Percentiles rank a stretch among this genome's conserved stretches.
phyloP scores from a whole-genome alignment of 495 filamentous ascomycete species.

The Parathielavia appendiculata region DNA sequence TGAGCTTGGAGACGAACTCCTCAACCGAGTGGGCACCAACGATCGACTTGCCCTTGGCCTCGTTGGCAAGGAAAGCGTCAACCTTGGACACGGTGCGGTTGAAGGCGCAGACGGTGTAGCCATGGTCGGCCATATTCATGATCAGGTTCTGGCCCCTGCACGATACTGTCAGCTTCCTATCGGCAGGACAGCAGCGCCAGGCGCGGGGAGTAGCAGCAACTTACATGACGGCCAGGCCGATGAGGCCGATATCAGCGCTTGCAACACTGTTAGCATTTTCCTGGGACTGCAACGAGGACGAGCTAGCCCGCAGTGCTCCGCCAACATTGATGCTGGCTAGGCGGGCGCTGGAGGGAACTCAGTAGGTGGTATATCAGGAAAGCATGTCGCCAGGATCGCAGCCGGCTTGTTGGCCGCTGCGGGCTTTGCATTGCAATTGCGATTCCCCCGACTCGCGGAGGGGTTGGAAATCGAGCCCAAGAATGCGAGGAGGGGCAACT shows the following conservation, averaged over 20 bases:
- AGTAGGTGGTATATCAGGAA: conserved; percentile 41
- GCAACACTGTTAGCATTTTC: conserved; percentile 46
- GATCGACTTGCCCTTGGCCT: conserved; percentile 91
- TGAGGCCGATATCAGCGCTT: conserved; percentile 93
- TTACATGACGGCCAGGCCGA: conserved; percentile 98
- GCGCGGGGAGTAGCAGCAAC: conserved; percentile 24
- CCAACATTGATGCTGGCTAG: conserved; percentile 80
- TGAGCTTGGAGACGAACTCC: conserved; percentile 93
- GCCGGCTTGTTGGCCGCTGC: neutral
- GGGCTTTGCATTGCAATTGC: neutral
- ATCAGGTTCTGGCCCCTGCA: conserved; percentile 83
- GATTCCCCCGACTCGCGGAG: conserved; percentile 11
- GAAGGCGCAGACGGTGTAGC: conserved; percentile 92
- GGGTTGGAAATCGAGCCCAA: conserved; percentile 2
- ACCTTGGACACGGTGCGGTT: conserved; percentile 98
- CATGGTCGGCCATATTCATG: conserved; percentile 94
- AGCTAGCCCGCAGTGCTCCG: conserved; percentile 43
- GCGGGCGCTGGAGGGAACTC: conserved; percentile 64
- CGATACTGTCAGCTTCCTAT: conserved; percentile 8
- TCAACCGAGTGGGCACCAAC: conserved; percentile 89
- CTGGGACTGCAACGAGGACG: conserved; percentile 24
- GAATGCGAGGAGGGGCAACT: conserved; percentile 13
- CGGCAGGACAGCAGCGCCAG: conserved; percentile 7
- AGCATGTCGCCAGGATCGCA: conserved; percentile 13
- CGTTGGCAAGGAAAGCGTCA: conserved; percentile 87